Evolutionary conservation across 179 eudicot genomes (phyloP).

Genomic region (Patellifolia procumbens): DNA sequence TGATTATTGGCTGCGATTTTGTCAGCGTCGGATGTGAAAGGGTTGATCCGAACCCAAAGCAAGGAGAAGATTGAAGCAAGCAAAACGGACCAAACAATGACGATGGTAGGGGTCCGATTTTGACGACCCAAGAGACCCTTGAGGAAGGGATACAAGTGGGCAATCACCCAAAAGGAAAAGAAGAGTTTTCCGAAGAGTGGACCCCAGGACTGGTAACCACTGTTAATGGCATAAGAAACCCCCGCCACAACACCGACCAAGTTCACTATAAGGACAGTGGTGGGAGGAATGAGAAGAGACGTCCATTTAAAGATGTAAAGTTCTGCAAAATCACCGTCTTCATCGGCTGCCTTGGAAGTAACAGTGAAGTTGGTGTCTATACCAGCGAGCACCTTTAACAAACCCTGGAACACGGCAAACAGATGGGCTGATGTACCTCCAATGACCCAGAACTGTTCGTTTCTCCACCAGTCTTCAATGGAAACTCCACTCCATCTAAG

Average conservation of each 20-base stretch:
- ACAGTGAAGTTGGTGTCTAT: conserved; percentile 88
- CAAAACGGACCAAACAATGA: conserved; percentile 80
- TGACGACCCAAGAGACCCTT: conserved; percentile 82
- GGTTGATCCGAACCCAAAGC: conserved; percentile 82
- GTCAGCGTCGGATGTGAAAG: conserved; percentile 50
- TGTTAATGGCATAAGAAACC: conserved; percentile 73
- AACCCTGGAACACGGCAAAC: conserved; percentile 83
- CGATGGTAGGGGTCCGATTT: conserved; percentile 80
- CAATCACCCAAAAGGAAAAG: conserved; percentile 81
- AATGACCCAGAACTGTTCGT: conserved; percentile 92
- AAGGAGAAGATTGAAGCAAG: conserved; percentile 87
- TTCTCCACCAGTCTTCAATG: conserved; percentile 92
- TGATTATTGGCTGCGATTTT: conserved; percentile 38
- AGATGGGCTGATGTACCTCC: conserved; percentile 88
- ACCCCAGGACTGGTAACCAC: conserved; percentile 89
- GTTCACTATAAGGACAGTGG: conserved; percentile 71
- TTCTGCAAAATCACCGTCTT: conserved; percentile 84
- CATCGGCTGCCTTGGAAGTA: conserved; percentile 77
- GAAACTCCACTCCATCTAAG: conserved; percentile 80
- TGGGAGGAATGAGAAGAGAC: conserved; percentile 75
- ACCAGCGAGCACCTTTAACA: conserved; percentile 75
- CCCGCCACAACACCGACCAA: conserved; percentile 80
- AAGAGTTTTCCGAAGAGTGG: conserved; percentile 84
- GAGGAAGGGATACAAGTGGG: conserved; percentile 87
- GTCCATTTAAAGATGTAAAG: conserved; percentile 90